These are phyloP conservation scores for Crotalaria pallida DNA, from an alignment of 306 rosid species.

Conservation along the genomic window DNA sequence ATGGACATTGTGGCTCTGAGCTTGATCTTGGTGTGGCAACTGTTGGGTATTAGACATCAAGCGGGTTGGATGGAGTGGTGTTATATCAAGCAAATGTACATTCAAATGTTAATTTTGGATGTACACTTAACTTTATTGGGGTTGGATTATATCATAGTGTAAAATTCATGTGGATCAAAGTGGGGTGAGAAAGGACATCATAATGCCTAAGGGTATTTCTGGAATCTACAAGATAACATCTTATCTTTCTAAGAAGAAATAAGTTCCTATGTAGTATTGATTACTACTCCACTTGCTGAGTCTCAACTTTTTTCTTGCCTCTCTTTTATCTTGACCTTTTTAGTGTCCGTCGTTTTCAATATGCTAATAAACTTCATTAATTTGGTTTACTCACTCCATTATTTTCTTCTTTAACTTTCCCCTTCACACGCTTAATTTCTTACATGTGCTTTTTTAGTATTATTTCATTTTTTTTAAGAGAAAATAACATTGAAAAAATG, in stretches of 20 bases:
- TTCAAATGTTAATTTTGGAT: no score
- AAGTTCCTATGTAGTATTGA: not conserved
- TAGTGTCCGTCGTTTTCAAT: not conserved
- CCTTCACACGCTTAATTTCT: no score
- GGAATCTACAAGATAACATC: slow-evolving; percentile 91
- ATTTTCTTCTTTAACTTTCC: not conserved
- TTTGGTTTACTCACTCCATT: not conserved
- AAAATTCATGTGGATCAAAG: slow-evolving; percentile 88
- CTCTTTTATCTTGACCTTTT: not conserved
- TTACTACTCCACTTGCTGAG: not conserved
- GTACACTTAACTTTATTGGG: no score
- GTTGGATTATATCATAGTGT: slow-evolving; percentile 72
- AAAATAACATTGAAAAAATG: no score
- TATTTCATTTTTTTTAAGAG: no score
- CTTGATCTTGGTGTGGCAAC: slow-evolving; percentile 96
- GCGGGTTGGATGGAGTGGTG: slow-evolving; percentile 58
- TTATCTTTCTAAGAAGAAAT: slow-evolving; percentile 66
- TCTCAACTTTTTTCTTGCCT: not conserved
- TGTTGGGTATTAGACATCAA: slow-evolving; percentile 75
- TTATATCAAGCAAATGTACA: no score
- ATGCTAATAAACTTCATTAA: no score
- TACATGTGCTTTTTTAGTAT: no score
- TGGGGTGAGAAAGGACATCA: slow-evolving; percentile 99
- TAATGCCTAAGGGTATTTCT: slow-evolving; percentile 74
- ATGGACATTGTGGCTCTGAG: slow-evolving; percentile 73